Conservation (phyloP, 768 basidiomycete species). For the Phylloporus rhodoxanthus region DNA sequence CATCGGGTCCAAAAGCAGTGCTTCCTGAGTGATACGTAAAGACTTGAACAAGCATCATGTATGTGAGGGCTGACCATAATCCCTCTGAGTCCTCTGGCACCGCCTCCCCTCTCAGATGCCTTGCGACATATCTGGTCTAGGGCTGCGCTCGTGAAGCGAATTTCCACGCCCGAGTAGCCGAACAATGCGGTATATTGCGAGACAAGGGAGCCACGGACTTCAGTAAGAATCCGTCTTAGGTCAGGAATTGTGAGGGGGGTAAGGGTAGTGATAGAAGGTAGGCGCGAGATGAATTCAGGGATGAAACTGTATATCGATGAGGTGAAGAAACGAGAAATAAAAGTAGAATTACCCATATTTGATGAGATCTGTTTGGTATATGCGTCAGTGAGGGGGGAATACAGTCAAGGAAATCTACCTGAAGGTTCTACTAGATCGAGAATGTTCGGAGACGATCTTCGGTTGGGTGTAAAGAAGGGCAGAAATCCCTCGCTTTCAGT, state of each 20-base stretch:
- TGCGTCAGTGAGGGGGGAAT: background rate
- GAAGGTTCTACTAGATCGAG: conserved; percentile 68
- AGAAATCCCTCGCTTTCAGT: conserved; percentile 33
- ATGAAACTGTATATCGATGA: conserved; percentile 56
- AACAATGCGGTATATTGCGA: conserved; percentile 87
- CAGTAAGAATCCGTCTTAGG: conserved; percentile 83
- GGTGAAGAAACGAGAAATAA: background rate
- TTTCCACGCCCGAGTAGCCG: conserved; percentile 76
- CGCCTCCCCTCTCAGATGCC: conserved; percentile 78
- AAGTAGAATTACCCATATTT: conserved; percentile 61
- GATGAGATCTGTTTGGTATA: conserved; percentile 54
- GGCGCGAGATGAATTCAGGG: conserved; percentile 89
- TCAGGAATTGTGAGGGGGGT: conserved; percentile 74
- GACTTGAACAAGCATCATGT: background rate
- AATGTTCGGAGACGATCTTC: conserved; percentile 44
- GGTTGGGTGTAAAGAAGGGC: conserved; percentile 78
- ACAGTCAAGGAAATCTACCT: conserved; percentile 37
- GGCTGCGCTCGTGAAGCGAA: conserved; percentile 79
- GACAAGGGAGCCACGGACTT: conserved; percentile 85
- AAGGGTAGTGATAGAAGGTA: conserved; percentile 88
- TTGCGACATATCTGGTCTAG: conserved; percentile 75
- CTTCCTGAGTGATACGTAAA: conserved; percentile 46
- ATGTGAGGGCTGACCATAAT: conserved; percentile 58
- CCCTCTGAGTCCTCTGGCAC: conserved; percentile 83
- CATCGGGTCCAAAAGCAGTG: conserved; percentile 82